Conservation (phyloP, 2,329 filamentous ascomycete species). For the Penicillium corylophilum region DNA sequence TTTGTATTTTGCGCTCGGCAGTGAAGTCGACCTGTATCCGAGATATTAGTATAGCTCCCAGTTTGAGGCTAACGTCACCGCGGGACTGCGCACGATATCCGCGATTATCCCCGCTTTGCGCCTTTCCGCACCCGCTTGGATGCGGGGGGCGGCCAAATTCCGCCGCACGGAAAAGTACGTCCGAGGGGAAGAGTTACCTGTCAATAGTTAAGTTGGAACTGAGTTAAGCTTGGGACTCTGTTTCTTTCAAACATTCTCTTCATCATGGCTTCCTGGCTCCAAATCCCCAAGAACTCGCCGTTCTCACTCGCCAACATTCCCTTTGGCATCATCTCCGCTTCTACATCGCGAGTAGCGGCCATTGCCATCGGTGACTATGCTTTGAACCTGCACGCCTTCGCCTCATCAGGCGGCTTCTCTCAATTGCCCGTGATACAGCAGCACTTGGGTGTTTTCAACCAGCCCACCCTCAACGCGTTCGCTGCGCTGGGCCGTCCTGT, state of each 20-base stretch:
- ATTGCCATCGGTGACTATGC: constrained; percentile 71
- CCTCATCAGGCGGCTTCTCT: constrained; percentile 59
- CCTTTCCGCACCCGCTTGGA: constrained; percentile 20
- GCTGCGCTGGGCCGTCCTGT: constrained; percentile 68
- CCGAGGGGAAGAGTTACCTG: neutral
- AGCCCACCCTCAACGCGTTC: constrained; percentile 69
- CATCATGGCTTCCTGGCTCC: constrained; percentile 56
- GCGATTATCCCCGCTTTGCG: constrained; percentile 12
- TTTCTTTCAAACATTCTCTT: constrained; percentile 2
- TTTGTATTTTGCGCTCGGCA: constrained; percentile 11
- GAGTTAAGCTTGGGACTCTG: neutral
- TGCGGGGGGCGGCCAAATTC: constrained; percentile 20
- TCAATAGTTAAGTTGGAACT: constrained; percentile 2
- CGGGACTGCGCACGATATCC: neutral
- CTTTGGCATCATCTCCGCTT: constrained; percentile 73
- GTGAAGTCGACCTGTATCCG: neutral
- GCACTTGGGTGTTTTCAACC: constrained; percentile 61
- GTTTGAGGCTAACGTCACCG: neutral
- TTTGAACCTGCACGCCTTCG: constrained; percentile 66
- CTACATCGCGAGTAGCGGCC: constrained; percentile 61
- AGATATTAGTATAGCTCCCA: neutral
- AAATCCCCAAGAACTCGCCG: constrained; percentile 59
- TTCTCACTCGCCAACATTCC: constrained; percentile 80
- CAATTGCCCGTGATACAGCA: constrained; percentile 57
- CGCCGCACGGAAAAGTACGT: constrained; percentile 11